Base-by-base conservation (phyloP, 202 grass and related monocot species). In the Alloteropsis angusta region DNA sequence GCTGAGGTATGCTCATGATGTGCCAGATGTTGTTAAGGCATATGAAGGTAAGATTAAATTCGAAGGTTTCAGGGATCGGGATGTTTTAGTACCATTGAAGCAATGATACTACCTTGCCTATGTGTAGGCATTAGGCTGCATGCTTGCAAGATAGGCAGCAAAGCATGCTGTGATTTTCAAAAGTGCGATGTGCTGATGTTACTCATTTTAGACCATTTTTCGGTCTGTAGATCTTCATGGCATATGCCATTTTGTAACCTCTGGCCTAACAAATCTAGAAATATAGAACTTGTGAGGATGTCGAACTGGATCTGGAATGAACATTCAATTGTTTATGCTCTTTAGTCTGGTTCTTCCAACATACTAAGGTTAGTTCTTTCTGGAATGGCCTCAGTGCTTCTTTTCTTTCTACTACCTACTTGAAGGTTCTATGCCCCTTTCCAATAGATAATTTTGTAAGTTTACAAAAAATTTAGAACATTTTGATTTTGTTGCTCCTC, bases 21-120 rank as follows among this genome's bases (percentile, higher is more conserved):
- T 86, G 39, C 88, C 84, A 26, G 88, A 83, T 62, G 88, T 90
- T 80, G 47, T 86, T 14, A 52, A 83, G 63, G 80, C 84, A 18
- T 86, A 83, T 52, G 71, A 83, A 38, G 88, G 88, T 39, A 83
- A 90, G 32, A 83, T 90, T 26, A 68, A 36, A 80, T 86, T 90
- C 45, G 23, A 86, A 80, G 75, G 61, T 47, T 77, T 77, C 34
- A 49, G 21, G 30, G 30, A 39, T 39, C 32, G 2, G 18, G 6
- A 16, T 35, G 9, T 54, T 41, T 36, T 39, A 14, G 63, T 69
- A 4, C n/a, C 50, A 57, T 71, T 30, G 17, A 68, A 37, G 11
- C 30, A 16, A 53, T 22, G n/a, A 72, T 57, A 39, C 19, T 15
- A 17, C 28, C 28, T 30, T 30, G 28, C 28, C 3, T 30, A 30